A percentile compares a stretch with the other conserved stretches of the same genome.
phyloP scores from a whole-genome alignment of 495 filamentous ascomycete species.

The Penicillium salamii region DNA sequence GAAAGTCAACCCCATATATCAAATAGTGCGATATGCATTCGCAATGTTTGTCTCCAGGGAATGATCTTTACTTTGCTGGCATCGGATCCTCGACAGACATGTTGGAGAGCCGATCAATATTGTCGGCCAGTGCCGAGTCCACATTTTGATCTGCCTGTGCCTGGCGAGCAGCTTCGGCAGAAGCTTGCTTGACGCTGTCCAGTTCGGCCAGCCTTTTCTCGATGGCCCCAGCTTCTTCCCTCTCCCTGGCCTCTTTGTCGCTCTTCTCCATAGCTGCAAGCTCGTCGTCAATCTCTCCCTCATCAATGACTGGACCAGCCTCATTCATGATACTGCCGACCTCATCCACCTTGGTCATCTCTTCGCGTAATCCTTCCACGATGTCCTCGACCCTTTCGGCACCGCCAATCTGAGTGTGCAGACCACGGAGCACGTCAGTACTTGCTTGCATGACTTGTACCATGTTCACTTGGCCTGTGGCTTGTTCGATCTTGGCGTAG shows the following conservation, averaged over 20 bases:
- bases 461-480: slow-evolving; percentile 75
- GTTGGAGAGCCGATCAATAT: slow-evolving; percentile 37
- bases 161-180: slow-evolving; percentile 30
- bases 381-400: slow-evolving; percentile 72
- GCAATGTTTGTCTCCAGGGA: background rate
- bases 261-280: slow-evolving; percentile 70
- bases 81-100: slow-evolving; percentile 46
- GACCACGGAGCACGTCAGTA: slow-evolving; percentile 60
- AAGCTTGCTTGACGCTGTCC: slow-evolving; percentile 37
- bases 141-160: slow-evolving; percentile 21
- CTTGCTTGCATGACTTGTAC: slow-evolving; percentile 78
- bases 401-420: slow-evolving; percentile 78
- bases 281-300: slow-evolving; percentile 85
- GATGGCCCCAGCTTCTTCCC: slow-evolving; percentile 45
- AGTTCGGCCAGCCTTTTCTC: slow-evolving; percentile 44
- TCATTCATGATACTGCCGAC: slow-evolving; percentile 73
- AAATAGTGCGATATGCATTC: background rate
- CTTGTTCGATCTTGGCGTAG: slow-evolving; percentile 76
- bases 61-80: slow-evolving; percentile 18
- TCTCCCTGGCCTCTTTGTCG: slow-evolving; percentile 56
- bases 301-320: slow-evolving; percentile 61
- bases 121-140: slow-evolving; percentile 36
- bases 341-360: slow-evolving; percentile 82
- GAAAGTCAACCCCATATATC: background rate
- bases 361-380: slow-evolving; percentile 68